These are phyloP conservation scores for Lactuca sativa DNA, from an alignment of 129 eudicot species.

Conservation along the genomic window DNA sequence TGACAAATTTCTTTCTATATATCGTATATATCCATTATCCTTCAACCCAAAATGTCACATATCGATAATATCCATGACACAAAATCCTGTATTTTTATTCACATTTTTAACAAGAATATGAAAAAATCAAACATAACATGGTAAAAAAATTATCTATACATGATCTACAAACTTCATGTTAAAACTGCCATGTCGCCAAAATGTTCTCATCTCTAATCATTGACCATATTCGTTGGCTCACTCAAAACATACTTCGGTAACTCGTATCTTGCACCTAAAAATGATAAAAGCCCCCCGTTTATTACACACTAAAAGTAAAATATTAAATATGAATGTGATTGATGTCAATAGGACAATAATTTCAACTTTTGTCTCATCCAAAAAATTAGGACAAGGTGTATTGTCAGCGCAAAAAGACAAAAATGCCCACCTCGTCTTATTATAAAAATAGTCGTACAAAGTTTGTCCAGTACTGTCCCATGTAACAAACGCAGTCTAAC, in stretches of 20 bases:
- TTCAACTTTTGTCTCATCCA: too few species aligned
- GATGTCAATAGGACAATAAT: neutral
- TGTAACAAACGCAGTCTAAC: neutral
- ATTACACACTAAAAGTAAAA: too few species aligned
- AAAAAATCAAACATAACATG: neutral
- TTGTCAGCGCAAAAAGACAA: too few species aligned
- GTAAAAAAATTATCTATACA: neutral
- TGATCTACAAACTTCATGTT: neutral
- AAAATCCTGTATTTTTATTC: neutral
- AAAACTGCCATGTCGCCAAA: neutral
- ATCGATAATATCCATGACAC: neutral
- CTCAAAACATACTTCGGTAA: neutral
- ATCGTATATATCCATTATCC: too few species aligned
- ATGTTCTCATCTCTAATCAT: neutral
- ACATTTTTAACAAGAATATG: neutral
- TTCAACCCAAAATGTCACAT: neutral
- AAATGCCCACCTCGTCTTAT: too few species aligned
- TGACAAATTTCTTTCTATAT: too few species aligned
- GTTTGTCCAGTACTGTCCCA: neutral
- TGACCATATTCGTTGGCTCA: neutral
- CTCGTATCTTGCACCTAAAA: conserved; percentile 12
- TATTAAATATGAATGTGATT: neutral
- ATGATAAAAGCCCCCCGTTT: neutral
- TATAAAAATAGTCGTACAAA: neutral
- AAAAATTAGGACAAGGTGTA: too few species aligned